Evolutionary conservation across 192 early-diverging fungal genomes (phyloP).

Genomic region (Piromyces sp.): DNA sequence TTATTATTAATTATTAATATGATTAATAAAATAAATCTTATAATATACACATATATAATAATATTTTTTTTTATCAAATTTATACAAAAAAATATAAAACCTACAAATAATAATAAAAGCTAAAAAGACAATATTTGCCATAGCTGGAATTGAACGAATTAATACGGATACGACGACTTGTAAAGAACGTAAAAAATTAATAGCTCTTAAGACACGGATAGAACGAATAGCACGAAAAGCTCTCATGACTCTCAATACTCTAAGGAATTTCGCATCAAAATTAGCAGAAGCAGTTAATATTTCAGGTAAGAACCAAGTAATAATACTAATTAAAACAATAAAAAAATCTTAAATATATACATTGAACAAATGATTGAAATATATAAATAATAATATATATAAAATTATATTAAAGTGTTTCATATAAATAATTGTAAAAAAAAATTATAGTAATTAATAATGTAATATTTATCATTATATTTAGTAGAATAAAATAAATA

Average conservation of each 20-base stretch:
- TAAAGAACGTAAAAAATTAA: constrained; percentile 13
- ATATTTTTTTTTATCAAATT: too few species aligned
- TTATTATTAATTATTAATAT: too few species aligned
- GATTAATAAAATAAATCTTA: too few species aligned
- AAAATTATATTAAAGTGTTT: too few species aligned
- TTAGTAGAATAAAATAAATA: too few species aligned
- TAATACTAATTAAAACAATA: constrained; percentile 5
- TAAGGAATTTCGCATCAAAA: constrained; percentile 10
- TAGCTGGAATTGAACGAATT: constrained; percentile 18
- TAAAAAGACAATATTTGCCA: constrained; percentile 16
- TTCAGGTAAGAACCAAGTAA: constrained; percentile 9
- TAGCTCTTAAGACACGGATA: constrained; percentile 9
- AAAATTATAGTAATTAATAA: too few species aligned
- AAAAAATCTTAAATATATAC: constrained; percentile 5
- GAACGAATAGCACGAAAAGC: constrained; percentile 10
- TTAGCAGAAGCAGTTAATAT: constrained; percentile 3
- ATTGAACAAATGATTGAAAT: too few species aligned
- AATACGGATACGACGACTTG: constrained; percentile 16
- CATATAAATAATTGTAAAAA: too few species aligned
- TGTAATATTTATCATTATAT: too few species aligned
- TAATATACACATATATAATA: too few species aligned
- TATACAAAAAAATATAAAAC: too few species aligned
- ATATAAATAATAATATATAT: too few species aligned
- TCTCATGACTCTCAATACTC: constrained; percentile 10
- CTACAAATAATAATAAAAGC: constrained; percentile 12